Evolutionary conservation across 257 asterid species (phyloP).

Genomic region (Marsdenia floribunda): DNA sequence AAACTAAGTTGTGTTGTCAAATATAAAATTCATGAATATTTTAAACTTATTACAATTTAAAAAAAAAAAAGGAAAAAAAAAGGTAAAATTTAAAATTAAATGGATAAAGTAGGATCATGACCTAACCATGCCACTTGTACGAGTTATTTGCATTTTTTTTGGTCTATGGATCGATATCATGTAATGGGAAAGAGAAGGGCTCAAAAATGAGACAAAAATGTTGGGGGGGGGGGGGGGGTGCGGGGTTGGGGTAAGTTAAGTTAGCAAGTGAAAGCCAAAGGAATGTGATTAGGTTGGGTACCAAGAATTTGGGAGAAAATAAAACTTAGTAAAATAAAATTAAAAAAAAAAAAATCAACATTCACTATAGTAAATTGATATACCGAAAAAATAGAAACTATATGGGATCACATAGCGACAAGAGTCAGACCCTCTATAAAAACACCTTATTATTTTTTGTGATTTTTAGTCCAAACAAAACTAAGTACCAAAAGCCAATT

Average conservation of each 20-base stretch:
- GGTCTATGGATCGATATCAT: no score
- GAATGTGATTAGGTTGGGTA: neutral
- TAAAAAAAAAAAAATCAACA: neutral
- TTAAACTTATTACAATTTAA: no score
- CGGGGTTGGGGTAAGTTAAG: neutral
- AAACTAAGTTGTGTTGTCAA: no score
- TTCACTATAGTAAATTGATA: neutral
- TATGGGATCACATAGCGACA: neutral
- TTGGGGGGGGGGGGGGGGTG: no score
- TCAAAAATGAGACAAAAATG: no score
- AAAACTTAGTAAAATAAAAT: neutral
- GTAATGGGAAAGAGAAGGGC: no score
- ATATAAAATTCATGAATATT: no score
- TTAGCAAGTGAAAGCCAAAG: neutral
- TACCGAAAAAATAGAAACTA: neutral
- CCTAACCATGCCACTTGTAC: no score
- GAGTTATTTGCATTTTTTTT: no score
- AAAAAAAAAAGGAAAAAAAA: no score
- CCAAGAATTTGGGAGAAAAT: slow-evolving; percentile 9
- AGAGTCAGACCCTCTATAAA: slow-evolving; percentile 1
- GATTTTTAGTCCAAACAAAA: neutral
- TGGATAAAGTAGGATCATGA: no score
- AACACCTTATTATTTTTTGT: slow-evolving; percentile 5
- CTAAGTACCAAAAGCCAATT: neutral
- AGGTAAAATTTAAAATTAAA: no score